Evolutionary conservation across 1,284 basidiomycete genomes (phyloP), one percentile per base, ranked within the genome.

Genomic region (Ceratobasidium sp.): DNA sequence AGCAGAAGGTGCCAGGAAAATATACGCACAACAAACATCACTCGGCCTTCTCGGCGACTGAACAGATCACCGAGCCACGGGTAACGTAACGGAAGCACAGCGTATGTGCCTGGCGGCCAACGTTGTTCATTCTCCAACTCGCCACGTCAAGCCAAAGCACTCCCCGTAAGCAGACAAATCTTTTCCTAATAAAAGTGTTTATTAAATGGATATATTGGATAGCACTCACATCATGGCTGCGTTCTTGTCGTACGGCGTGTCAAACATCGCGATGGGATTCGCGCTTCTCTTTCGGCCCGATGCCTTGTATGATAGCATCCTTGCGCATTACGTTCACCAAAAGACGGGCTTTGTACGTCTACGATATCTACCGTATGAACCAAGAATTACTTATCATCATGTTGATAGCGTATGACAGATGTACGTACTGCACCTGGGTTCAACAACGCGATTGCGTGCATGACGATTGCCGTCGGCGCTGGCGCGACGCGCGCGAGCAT

Each of bases 401-500:
- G 30, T 41, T 8, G 7, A 73, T 35, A 73, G 69, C 69, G 30
- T 55, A 27, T 73, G 41, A 60, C 69, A 23, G 52, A 73, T 20
- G 69, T 73, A 1, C 55, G 41, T 14, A 62, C 46, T 27, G 69
- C 69, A 30, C 69, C 69, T 3, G 69, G 69, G 30, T 73, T 73
- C 33, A 73, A 73, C 57, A 73, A 73, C n/a, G 55, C 69, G 1
- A 4, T 73, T 7, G 69, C 69, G 18, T 59, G 54, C 57, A 73
- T 73, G 69, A 73, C 69, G 1, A 60, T 73, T 5, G 38, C 69
- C 1, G 57, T 73, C 38, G 69, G 69, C 3, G 69, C 69, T 2
- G 69, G 69, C 38, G 54, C 57, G 18, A 73, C 55, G 8, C 54
- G 69, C 16, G 55, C 69, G 18, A 44, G 69, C 16, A 18, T 73